Conservation (phyloP, 2,329 filamentous ascomycete species). For the Coniochaeta sp. region DNA sequence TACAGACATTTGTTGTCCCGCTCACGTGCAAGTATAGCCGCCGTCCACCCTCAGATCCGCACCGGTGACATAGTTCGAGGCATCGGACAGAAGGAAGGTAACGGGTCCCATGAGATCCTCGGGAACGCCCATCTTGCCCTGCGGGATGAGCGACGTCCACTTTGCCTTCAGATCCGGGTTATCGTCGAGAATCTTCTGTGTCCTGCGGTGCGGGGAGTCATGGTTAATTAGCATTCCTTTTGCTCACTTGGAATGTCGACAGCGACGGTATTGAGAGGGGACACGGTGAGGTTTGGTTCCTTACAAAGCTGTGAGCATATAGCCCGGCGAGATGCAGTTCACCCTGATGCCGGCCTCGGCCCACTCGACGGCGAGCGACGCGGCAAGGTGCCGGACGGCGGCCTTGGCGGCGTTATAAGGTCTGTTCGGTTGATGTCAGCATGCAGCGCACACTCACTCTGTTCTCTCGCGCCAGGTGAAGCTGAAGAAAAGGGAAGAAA, state of each 20-base stretch:
- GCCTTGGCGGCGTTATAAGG: slow-evolving; percentile 94
- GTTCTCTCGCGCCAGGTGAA: no score
- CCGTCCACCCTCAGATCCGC: slow-evolving; percentile 79
- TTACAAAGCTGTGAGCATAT: slow-evolving; percentile 92
- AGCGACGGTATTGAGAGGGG: neutral
- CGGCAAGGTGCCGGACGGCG: slow-evolving; percentile 79
- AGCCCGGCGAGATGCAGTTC: slow-evolving; percentile 91
- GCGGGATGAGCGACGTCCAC: slow-evolving; percentile 88
- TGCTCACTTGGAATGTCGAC: neutral
- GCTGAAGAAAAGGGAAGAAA: slow-evolving; percentile 5
- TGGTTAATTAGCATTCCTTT: neutral
- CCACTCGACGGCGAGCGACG: slow-evolving; percentile 91
- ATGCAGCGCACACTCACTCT: neutral
- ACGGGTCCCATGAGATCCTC: slow-evolving; percentile 92
- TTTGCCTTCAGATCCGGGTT: slow-evolving; percentile 84
- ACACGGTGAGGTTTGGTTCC: no score
- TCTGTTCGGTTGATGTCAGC: slow-evolving; percentile 20
- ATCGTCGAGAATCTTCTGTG: slow-evolving; percentile 88
- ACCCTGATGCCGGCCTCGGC: slow-evolving; percentile 80
- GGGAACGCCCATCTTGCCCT: slow-evolving; percentile 87
- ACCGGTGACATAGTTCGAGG: slow-evolving; percentile 63
- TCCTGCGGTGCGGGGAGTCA: slow-evolving; percentile 57
- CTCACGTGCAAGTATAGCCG: slow-evolving; percentile 73
- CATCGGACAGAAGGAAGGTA: slow-evolving; percentile 76
- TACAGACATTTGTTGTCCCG: neutral